Evolutionary conservation across 2,329 filamentous ascomycete species (phyloP).

Genomic region (Xylariaceae sp.): DNA sequence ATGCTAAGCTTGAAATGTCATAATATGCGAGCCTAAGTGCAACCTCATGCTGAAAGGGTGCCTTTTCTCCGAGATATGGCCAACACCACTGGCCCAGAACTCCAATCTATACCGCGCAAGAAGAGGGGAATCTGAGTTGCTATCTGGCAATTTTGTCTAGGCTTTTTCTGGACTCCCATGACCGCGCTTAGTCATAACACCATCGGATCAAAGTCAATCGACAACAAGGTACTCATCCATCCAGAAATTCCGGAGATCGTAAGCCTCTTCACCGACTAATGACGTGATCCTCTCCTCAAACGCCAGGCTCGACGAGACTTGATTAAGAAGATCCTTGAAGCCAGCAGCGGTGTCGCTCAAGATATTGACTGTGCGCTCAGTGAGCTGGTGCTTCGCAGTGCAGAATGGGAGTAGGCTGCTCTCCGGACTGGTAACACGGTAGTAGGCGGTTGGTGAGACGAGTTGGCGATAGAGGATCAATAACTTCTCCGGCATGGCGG

Average conservation of each 20-base stretch:
- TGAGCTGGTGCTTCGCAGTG: conserved; percentile 23
- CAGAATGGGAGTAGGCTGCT: conserved; percentile 34
- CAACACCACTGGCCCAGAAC: too few relatives aligned
- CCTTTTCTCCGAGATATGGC: too few relatives aligned
- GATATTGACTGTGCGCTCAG: conserved; percentile 30
- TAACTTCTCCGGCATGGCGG: conserved; percentile 36
- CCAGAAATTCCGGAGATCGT: conserved; percentile 28
- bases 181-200: too few relatives aligned
- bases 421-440: conserved; percentile 17
- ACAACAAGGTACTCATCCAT: conserved; percentile 28
- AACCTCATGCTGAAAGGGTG: too few relatives aligned
- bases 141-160: too few relatives aligned
- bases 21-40: too few relatives aligned
- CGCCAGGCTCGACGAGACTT: conserved; percentile 17
- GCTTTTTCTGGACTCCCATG: too few relatives aligned
- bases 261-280: conserved; percentile 28
- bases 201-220: too few relatives aligned
- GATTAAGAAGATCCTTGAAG: conserved; percentile 30
- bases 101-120: too few relatives aligned
- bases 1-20: too few relatives aligned
- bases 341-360: conserved; percentile 30
- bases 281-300: conserved; percentile 22
- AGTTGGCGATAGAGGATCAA: conserved; percentile 35
- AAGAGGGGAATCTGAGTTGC: too few relatives aligned
- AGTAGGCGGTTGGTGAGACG: conserved; percentile 4